phyloP scores from a whole-genome alignment of 1,139 yeast genomes.

The Blastobotrys proliferans region DNA sequence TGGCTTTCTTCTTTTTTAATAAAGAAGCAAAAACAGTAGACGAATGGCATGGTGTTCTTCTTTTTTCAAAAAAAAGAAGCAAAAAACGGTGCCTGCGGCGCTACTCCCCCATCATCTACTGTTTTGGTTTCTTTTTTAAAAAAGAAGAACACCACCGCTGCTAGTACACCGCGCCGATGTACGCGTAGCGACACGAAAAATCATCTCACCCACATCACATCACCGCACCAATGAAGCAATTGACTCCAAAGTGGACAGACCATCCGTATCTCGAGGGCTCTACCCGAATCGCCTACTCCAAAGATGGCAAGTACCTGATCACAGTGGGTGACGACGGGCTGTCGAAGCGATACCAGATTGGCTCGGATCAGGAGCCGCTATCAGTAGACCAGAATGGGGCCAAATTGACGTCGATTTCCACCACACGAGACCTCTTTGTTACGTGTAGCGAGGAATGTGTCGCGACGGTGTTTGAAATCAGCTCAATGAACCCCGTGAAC shows the following conservation, averaged over 20 bases:
- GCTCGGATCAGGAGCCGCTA: conserved; percentile 30
- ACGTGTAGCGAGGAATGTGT: conserved; percentile 38
- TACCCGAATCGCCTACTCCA: conserved; percentile 34
- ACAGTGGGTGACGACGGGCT: conserved; percentile 38
- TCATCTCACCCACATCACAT: neutral
- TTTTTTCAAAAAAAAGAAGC: too few relatives aligned
- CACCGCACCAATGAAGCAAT: conserved; percentile 1
- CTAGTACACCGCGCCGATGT: too few relatives aligned
- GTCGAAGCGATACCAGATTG: conserved; percentile 35
- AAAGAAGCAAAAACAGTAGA: too few relatives aligned
- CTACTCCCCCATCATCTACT: neutral
- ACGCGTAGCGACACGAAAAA: neutral
- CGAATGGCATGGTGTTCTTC: too few relatives aligned
- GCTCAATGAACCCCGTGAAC: conserved; percentile 24
- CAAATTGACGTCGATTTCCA: conserved; percentile 21
- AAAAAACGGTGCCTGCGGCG: neutral
- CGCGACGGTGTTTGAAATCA: conserved; percentile 31
- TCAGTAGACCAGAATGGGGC: conserved; percentile 32
- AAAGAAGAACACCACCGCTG: too few relatives aligned
- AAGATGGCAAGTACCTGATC: conserved; percentile 33
- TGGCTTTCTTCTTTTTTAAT: too few relatives aligned
- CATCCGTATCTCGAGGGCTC: conserved; percentile 37
- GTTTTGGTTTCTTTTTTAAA: too few relatives aligned
- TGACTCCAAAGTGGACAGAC: neutral
- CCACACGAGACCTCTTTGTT: conserved; percentile 27